These are phyloP conservation scores for Buddleja alternifolia DNA, from an alignment of 257 asterid genomes.

Conservation along the genomic window DNA sequence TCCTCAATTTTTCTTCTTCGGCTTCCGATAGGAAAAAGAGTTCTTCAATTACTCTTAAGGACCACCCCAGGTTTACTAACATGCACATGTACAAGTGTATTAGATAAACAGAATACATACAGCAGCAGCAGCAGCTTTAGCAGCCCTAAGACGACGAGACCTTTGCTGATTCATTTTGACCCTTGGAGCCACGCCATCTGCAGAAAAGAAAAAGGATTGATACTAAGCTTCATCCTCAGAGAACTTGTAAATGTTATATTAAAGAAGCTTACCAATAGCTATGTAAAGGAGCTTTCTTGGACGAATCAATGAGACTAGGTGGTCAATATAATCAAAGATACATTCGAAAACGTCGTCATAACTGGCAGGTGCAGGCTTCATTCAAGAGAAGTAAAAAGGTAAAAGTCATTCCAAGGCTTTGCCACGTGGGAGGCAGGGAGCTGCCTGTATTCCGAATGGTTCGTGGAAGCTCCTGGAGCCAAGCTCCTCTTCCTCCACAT, in stretches of 20 bases:
- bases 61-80: conserved; percentile 15
- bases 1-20: conserved; percentile 75
- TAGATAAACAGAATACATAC: conserved; percentile 51
- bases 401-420: conserved; percentile 8
- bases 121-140: conserved; percentile 96
- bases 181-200: conserved; percentile 99
- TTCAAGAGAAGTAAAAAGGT: conserved; percentile 25
- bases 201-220: conserved; percentile 25
- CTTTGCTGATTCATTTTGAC: conserved; percentile 99
- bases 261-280: conserved; percentile 82
- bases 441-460: no score
- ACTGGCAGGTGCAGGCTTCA: conserved; percentile 91
- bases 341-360: conserved; percentile 80
- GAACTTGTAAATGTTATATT: conserved; percentile 12
- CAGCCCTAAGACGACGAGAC: conserved; percentile 96
- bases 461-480: no score
- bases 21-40: conserved; percentile 60
- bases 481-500: no score
- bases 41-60: conserved; percentile 26
- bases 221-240: conserved; percentile 21
- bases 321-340: conserved; percentile 92
- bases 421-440: background rate
- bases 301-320: conserved; percentile 79
- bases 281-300: conserved; percentile 93
- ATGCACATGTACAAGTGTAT: no score